Conservation (phyloP, 2,329 filamentous ascomycete genomes). For the Neopestalotiopsis rosae region DNA sequence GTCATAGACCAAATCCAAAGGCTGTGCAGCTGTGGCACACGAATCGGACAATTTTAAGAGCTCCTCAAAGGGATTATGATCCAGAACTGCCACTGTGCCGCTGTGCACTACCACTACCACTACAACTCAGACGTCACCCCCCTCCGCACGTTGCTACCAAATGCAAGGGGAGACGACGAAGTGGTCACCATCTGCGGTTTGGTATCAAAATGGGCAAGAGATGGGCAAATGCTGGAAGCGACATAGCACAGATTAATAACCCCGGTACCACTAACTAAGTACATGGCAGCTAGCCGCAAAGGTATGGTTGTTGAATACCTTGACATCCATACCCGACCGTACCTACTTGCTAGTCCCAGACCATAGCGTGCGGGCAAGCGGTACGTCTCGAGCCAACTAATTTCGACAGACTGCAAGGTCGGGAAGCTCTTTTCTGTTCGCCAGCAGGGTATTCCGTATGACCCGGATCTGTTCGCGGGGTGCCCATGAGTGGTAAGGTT, state of each 20-base stretch:
- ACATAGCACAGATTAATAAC: neutral
- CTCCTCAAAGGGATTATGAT: neutral
- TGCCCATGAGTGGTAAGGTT: neutral
- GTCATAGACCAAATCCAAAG: neutral
- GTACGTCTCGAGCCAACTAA: neutral
- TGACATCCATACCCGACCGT: neutral
- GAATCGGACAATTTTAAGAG: slow-evolving; percentile 8
- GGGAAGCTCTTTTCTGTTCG: neutral
- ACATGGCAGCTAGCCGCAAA: neutral
- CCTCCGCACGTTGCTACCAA: neutral
- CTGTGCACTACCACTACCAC: too few species aligned
- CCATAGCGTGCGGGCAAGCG: neutral
- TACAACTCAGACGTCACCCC: slow-evolving; percentile 2
- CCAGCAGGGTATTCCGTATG: slow-evolving; percentile 1
- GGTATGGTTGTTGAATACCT: too few species aligned
- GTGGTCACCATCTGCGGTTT: neutral
- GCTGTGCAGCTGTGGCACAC: slow-evolving; percentile 7
- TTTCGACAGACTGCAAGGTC: neutral
- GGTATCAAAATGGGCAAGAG: neutral
- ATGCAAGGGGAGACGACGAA: neutral
- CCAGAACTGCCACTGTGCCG: slow-evolving; percentile 5
- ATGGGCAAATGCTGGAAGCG: neutral
- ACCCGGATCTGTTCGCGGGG: slow-evolving; percentile 1
- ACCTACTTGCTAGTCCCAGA: neutral
- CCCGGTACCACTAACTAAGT: neutral